Percentiles rank a stretch among this genome's conserved stretches.
Evolutionary conservation across 2,329 filamentous ascomycete species (phyloP).

Genomic region (Fusarium heterosporum): DNA sequence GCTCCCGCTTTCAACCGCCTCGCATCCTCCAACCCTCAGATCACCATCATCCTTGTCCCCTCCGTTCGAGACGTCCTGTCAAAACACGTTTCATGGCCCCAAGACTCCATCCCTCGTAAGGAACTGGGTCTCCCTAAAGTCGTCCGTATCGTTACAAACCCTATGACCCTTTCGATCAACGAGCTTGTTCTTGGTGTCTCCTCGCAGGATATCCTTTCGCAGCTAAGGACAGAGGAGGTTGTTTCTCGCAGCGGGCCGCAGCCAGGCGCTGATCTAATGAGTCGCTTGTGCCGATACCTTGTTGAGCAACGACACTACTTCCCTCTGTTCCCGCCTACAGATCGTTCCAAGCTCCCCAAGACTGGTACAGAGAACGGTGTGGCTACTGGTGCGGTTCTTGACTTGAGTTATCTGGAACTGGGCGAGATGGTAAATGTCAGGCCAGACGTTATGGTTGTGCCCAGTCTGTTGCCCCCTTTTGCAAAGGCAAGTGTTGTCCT

Average conservation of each 20-base stretch:
- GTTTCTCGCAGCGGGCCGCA: constrained; percentile 42
- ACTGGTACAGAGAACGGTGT: constrained; percentile 69
- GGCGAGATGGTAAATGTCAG: constrained; percentile 89
- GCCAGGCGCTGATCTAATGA: constrained; percentile 66
- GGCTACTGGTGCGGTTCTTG: constrained; percentile 81
- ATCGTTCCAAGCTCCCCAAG: constrained; percentile 74
- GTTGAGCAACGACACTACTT: constrained; percentile 93
- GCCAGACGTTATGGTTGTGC: constrained; percentile 86
- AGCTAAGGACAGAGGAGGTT: constrained; percentile 80
- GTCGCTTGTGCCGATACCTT: constrained; percentile 79
- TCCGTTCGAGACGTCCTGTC: constrained; percentile 84
- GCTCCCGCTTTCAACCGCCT: constrained; percentile 79
- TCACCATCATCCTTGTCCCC: constrained; percentile 85
- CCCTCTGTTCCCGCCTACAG: constrained; percentile 85
- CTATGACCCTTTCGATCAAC: constrained; percentile 89
- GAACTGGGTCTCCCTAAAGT: constrained; percentile 84
- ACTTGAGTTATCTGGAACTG: constrained; percentile 85
- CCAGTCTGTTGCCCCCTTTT: constrained; percentile 86
- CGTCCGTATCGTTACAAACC: constrained; percentile 85
- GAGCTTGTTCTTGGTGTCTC: constrained; percentile 86
- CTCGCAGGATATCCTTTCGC: constrained; percentile 84
- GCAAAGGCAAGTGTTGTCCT: constrained; percentile 73
- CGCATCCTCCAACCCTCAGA: constrained; percentile 74
- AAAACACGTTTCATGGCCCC: constrained; percentile 88
- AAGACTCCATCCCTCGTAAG: constrained; percentile 70